Conservation (phyloP, 306 rosid genomes). For the Cicer pinnatifidum region DNA sequence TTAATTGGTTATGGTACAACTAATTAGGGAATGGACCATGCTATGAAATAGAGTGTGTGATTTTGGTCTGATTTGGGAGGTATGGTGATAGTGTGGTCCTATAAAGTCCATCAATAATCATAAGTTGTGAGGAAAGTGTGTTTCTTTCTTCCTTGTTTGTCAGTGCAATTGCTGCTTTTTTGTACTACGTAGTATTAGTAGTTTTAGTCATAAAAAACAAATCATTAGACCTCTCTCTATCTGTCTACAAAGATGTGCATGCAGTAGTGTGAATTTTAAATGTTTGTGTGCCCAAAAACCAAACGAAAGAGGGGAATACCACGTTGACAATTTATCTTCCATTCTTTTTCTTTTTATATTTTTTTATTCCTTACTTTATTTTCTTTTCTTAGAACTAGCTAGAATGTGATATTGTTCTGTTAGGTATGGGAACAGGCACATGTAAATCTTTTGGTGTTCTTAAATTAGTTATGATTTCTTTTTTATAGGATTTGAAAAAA, state of each 20-base stretch:
- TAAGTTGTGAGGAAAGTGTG: constrained; percentile 36
- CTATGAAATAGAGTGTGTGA: constrained; percentile 35
- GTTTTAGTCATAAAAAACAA: constrained; percentile 11
- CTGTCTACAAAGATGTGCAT: not conserved
- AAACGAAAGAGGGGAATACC: constrained; percentile 22
- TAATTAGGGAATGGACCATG: constrained; percentile 49
- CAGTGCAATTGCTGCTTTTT: constrained; percentile 34
- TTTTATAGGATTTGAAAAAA: not conserved
- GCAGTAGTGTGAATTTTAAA: not conserved
- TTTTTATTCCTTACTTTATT: not conserved
- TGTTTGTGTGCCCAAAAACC: constrained; percentile 5
- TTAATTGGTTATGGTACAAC: constrained; percentile 34
- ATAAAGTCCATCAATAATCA: constrained; percentile 37
- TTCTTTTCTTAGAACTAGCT: not conserved
- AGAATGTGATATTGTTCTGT: constrained; percentile 2
- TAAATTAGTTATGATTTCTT: too few relatives aligned
- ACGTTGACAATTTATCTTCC: constrained; percentile 19
- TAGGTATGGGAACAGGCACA: not conserved
- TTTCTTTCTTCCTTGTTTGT: constrained; percentile 42
- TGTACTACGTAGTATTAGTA: constrained; percentile 38
- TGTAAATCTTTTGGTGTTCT: not conserved
- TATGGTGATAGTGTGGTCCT: constrained; percentile 53
- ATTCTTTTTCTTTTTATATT: constrained; percentile 1
- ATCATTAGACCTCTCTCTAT: not conserved
- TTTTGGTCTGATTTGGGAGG: constrained; percentile 10